Base-by-base conservation (phyloP, 192 early-diverging fungal genomes). In the Coemansia erecta region DNA sequence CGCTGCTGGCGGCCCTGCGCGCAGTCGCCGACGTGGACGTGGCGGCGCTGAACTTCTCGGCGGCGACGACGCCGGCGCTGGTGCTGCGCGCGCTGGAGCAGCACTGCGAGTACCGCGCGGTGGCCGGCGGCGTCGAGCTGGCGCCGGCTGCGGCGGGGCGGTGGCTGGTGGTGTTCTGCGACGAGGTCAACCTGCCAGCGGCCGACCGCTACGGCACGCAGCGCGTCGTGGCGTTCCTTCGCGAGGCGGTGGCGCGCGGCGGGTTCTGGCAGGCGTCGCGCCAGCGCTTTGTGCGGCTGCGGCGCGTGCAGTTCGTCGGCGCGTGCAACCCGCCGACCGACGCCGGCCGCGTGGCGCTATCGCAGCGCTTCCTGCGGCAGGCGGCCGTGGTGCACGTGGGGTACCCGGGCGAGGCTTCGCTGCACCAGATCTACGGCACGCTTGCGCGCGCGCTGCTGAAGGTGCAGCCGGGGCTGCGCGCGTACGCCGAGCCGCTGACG, bases 251-350 rank as follows among this genome's bases (percentile, higher is more conserved):
- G 8, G 95, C 98, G 71, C 89, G 90, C 64, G 90, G 91, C 54
- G 98, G 98, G 26, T 99, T 90, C 83, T 99, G 96, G 96, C 85
- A 95, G 56, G 88, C 88, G 2, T 73, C 87, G 4, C 94, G 95
- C 70, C 89, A 93, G 58, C 73, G 86, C 24, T 99, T 94, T 94
- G 94, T 99, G n/a, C 77, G 82, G 17, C 76, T 99, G 39, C 94
- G 97, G 82, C 87, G 94, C 31, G 93, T 99, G 60, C 98, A 99
- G 77, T 97, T 99, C 81, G 95, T 99, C 8, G 98, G 98, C 53
- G 98, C 98, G 12, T 99, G 98, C 81, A 99, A 99, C 65, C 98
- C 98, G 61, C 98, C 98, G 0, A 99, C 97, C 0, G 98, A 99
- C 73, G 93, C 97, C 26, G 98, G 98, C 35, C 94, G 98, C 67